Evolutionary conservation across 805 yeast species (phyloP).

Genomic region (Pichia nanzhaoensis): DNA sequence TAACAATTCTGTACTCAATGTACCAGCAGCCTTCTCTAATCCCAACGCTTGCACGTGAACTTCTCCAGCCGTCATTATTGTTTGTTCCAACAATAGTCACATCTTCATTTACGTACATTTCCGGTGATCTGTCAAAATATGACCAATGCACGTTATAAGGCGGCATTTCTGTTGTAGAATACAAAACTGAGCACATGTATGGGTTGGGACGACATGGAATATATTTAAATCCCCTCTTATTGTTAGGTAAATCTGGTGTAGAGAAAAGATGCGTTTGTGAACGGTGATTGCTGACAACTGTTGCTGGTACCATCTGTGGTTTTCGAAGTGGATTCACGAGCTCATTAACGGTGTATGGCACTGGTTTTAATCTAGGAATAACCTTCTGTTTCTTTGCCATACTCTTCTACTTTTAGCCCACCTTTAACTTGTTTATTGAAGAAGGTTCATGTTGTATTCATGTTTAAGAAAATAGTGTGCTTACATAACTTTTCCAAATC

Average conservation of each 20-base stretch:
- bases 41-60: slow-evolving; percentile 66
- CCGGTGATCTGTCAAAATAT: slow-evolving; percentile 64
- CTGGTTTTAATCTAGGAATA: slow-evolving; percentile 30
- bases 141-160: slow-evolving; percentile 55
- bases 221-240: slow-evolving; percentile 76
- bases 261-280: slow-evolving; percentile 28
- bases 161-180: slow-evolving; percentile 66
- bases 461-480: not conserved
- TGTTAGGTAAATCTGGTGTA: slow-evolving; percentile 75
- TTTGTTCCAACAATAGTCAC: slow-evolving; percentile 45
- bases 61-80: slow-evolving; percentile 63
- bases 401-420: not conserved
- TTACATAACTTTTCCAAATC: too few species aligned
- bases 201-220: slow-evolving; percentile 72
- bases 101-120: slow-evolving; percentile 38
- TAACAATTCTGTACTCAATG: slow-evolving; percentile 60
- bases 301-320: slow-evolving; percentile 19
- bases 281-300: slow-evolving; percentile 10
- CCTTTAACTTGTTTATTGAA: not conserved
- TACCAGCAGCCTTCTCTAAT: slow-evolving; percentile 75
- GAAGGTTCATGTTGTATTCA: not conserved
- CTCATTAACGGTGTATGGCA: slow-evolving; percentile 29
- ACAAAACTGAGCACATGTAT: slow-evolving; percentile 46
- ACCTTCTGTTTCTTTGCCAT: slow-evolving; percentile 14
- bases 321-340: slow-evolving; percentile 17